Evolutionary conservation across 805 yeast species (phyloP).

Genomic region (Candida tibetensis): DNA sequence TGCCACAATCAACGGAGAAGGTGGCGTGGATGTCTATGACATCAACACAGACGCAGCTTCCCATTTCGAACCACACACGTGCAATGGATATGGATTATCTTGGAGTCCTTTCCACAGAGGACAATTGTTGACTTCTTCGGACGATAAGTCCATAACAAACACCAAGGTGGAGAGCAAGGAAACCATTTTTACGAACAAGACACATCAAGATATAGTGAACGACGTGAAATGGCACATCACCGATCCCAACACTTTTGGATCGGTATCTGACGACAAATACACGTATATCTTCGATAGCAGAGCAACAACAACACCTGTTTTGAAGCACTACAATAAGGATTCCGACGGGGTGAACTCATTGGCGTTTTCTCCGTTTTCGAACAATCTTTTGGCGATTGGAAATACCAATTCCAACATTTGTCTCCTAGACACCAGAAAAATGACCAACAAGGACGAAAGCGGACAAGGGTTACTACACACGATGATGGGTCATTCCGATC

Average conservation of each 20-base stretch:
- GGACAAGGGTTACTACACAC: slow-evolving; percentile 51
- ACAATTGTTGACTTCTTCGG: slow-evolving; percentile 57
- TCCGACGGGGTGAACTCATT: slow-evolving; percentile 55
- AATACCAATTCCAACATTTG: slow-evolving; percentile 65
- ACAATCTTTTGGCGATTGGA: slow-evolving; percentile 63
- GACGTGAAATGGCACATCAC: slow-evolving; percentile 72
- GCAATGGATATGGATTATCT: slow-evolving; percentile 72
- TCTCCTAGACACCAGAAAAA: slow-evolving; percentile 59
- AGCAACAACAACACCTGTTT: slow-evolving; percentile 24
- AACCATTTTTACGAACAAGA: slow-evolving; percentile 14
- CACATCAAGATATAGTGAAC: slow-evolving; percentile 62
- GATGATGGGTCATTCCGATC: slow-evolving; percentile 76
- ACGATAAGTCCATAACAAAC: slow-evolving; percentile 60
- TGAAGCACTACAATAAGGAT: slow-evolving; percentile 22
- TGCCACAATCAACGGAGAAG: slow-evolving; percentile 68
- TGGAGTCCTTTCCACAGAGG: slow-evolving; percentile 56
- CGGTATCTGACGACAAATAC: slow-evolving; percentile 70
- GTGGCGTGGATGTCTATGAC: slow-evolving; percentile 57
- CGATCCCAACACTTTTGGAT: slow-evolving; percentile 53
- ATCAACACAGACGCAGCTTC: slow-evolving; percentile 21
- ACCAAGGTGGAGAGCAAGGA: slow-evolving; percentile 46
- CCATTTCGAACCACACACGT: slow-evolving; percentile 51
- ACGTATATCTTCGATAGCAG: slow-evolving; percentile 57
- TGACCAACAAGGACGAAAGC: slow-evolving; percentile 15
- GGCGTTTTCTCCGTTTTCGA: slow-evolving; percentile 61